These are phyloP conservation scores for Boletus eberwhitei DNA, from an alignment of 768 basidiomycete genomes.

Conservation along the genomic window DNA sequence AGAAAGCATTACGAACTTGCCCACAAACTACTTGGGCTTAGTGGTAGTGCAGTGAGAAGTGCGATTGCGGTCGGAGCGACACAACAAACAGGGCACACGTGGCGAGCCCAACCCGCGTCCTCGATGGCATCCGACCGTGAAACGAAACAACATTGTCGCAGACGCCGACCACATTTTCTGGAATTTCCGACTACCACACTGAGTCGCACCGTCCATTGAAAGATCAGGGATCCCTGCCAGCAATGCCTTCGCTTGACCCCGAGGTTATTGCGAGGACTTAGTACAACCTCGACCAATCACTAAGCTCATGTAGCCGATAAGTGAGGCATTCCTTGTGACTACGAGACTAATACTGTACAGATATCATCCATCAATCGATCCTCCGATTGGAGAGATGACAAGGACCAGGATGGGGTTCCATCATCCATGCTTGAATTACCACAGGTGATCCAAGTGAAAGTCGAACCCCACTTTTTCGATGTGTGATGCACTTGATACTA, in stretches of 20 bases:
- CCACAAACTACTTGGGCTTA: no score
- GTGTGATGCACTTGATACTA: neutral
- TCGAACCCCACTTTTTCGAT: neutral
- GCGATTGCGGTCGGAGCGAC: no score
- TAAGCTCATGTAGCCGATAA: no score
- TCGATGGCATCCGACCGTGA: no score
- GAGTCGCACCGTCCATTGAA: conserved; percentile 70
- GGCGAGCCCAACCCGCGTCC: no score
- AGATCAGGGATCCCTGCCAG: conserved; percentile 44
- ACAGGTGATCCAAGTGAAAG: neutral
- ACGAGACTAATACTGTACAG: no score
- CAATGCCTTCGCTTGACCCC: conserved; percentile 57
- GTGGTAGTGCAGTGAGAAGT: no score
- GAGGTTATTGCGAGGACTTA: conserved; percentile 62
- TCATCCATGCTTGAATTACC: neutral
- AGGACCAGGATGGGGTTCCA: neutral
- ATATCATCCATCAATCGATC: no score
- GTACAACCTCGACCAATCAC: conserved; percentile 37
- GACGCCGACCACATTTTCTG: conserved; percentile 82
- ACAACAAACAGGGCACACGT: no score
- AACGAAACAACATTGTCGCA: conserved; percentile 59
- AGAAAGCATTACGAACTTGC: no score
- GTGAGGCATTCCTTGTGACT: no score
- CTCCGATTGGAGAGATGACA: no score
- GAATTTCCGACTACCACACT: conserved; percentile 83